Percentiles rank a stretch among this genome's conserved stretches.
Evolutionary conservation across 768 basidiomycete species (phyloP).

Genomic region (Suillus luteus): DNA sequence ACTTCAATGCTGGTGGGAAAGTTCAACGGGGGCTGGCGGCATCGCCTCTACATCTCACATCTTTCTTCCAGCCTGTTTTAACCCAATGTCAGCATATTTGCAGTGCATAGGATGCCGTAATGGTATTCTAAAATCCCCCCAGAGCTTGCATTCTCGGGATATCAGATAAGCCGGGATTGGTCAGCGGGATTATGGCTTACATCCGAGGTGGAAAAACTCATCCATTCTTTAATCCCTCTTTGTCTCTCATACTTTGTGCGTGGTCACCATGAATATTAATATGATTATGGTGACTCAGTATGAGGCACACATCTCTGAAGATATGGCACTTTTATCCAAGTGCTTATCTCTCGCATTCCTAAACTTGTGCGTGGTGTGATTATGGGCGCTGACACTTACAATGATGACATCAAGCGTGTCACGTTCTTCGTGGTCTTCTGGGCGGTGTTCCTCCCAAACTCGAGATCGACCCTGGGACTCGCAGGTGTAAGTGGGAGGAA

Average conservation of each 20-base stretch:
- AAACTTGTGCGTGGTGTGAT: constrained; percentile 71
- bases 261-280: too few species aligned
- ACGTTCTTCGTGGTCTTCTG: constrained; percentile 55
- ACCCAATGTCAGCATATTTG: not conserved
- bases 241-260: too few species aligned
- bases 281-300: too few species aligned
- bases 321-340: constrained; percentile 44
- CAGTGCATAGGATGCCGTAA: not conserved
- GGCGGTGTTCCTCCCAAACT: constrained; percentile 43
- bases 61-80: too few species aligned
- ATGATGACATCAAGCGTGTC: constrained; percentile 69
- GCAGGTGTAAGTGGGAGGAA: constrained; percentile 77
- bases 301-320: too few species aligned
- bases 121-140: not conserved
- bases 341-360: constrained; percentile 71
- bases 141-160: too few species aligned
- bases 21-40: not conserved
- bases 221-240: too few species aligned
- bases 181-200: too few species aligned
- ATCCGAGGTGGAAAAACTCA: too few species aligned
- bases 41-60: not conserved
- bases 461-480: constrained; percentile 65
- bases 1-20: not conserved
- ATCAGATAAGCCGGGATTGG: too few species aligned
- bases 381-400: constrained; percentile 74